Evolutionary conservation across 305 asterid genomes (phyloP).

Genomic region (Fraxinus latifolia): DNA sequence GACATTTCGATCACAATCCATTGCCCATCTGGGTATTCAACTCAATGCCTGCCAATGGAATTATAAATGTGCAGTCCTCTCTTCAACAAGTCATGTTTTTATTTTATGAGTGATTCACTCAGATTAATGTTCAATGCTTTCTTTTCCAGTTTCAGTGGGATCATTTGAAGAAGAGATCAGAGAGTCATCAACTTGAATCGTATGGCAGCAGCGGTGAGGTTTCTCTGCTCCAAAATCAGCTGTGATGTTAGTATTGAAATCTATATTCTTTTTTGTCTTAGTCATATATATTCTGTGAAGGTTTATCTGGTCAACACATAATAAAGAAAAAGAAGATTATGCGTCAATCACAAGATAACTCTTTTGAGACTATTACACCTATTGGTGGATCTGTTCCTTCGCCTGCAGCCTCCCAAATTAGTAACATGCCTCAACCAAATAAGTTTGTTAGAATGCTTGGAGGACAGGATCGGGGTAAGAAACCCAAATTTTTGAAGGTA

Average conservation of each 20-base stretch:
- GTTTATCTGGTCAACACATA: conserved; percentile 59
- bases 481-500: conserved; percentile 58
- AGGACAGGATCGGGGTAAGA: conserved; percentile 70
- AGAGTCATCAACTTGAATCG: conserved; percentile 63
- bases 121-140: conserved; percentile 17
- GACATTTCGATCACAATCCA: conserved; percentile 2
- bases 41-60: background rate
- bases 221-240: conserved; percentile 19
- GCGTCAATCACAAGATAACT: conserved; percentile 53
- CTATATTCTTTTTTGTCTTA: conserved; percentile 18
- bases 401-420: conserved; percentile 76
- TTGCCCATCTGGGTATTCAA: conserved; percentile 4
- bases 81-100: background rate
- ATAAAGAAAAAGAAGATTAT: conserved; percentile 58
- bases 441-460: conserved; percentile 58
- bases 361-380: conserved; percentile 46
- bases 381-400: conserved; percentile 57
- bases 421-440: conserved; percentile 75
- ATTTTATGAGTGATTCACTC: background rate
- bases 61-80: background rate
- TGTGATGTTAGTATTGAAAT: conserved; percentile 9
- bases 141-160: conserved; percentile 60
- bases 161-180: conserved; percentile 55
- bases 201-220: conserved; percentile 70
- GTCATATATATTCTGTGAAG: conserved; percentile 34